Percentiles rank a stretch among this genome's conserved stretches.
These are phyloP conservation scores for Vitis hybrid DNA, from an alignment of 177 flowering plant species.

Conservation along the genomic window DNA sequence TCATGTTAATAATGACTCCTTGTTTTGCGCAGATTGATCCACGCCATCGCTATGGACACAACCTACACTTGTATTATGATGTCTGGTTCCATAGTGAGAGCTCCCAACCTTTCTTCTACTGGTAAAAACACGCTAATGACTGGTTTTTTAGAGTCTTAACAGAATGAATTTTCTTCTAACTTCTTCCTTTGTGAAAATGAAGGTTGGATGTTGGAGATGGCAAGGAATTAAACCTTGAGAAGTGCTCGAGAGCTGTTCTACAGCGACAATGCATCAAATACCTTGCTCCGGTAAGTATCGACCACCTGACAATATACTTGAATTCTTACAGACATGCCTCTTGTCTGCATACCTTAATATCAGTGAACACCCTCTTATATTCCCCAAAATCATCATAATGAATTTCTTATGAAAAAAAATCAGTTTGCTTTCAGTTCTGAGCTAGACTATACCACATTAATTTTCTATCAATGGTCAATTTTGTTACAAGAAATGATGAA, in stretches of 20 bases:
- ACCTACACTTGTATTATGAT: conserved; percentile 52
- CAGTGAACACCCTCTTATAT: too few relatives aligned
- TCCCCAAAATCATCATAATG: too few relatives aligned
- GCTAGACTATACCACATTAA: too few relatives aligned
- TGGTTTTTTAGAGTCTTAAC: background rate
- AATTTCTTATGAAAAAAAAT: too few relatives aligned
- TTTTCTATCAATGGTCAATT: too few relatives aligned
- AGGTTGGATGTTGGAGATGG: conserved; percentile 69
- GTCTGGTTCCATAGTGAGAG: conserved; percentile 46
- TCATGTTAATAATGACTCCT: background rate
- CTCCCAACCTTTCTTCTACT: conserved; percentile 59
- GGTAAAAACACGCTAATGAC: conserved; percentile 28
- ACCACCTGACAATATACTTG: too few relatives aligned
- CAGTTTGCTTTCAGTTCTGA: too few relatives aligned
- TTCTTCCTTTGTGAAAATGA: conserved; percentile 2
- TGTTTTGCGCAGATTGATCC: conserved; percentile 50
- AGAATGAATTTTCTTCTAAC: background rate
- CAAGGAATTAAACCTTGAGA: conserved; percentile 41
- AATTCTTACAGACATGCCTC: too few relatives aligned
- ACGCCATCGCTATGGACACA: conserved; percentile 70
- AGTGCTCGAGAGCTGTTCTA: conserved; percentile 35
- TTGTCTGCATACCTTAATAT: too few relatives aligned
- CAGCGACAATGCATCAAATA: conserved; percentile 56
- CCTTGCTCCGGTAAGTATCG: conserved; percentile 50
- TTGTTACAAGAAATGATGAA: too few relatives aligned